Base-by-base conservation (phyloP, 352 stramenopile species). In the Phytophthora cryptogea region DNA sequence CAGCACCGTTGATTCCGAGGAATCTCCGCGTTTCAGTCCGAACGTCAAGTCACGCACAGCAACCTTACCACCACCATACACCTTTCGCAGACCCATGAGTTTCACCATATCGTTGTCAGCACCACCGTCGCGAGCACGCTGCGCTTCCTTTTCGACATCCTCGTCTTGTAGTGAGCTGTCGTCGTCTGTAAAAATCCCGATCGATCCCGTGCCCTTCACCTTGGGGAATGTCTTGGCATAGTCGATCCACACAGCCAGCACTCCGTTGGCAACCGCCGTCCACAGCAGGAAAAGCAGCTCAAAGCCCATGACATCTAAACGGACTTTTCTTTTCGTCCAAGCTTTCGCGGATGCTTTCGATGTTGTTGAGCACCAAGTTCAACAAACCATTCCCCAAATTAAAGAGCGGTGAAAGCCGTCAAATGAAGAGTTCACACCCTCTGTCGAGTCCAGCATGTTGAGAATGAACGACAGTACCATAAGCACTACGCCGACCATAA, bases 1-100 rank as follows among this genome's bases (percentile, higher is more conserved):
- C 95, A 5, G 84, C 96, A 23, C 95, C 94, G 51, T 98, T 98
- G 50, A 98, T 96, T 1, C 95, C 95, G 3, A 98, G 76, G 54
- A 97, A 95, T 98, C 89, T 17, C 95, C 92, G 2, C 73, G 69
- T 20, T 72, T 70, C 28, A 97, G 55, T 16, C 80, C 86, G 37
- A 97, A 94, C 2, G 80, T 89, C 17, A 97, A 44, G 36, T 89
- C 68, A 20, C 70, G 57, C 44, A 96, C 83, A 5, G 86, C 92
- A n/a, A 94, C 80, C 60, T 96, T 97, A 36, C 60, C 59, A 11
- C 66, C 66, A 10, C 53, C 62, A 44, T 82, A 86, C 8, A 86
- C 71, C 20, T 86, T 86, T 7, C 76, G 68, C 36, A 1, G 62
- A 67, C n/a, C n/a, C n/a, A n/a, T n/a, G n/a, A n/a, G n/a, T n/a